Base-by-base conservation (phyloP, 2,329 filamentous ascomycete species). In the Ceratocystis destructans region DNA sequence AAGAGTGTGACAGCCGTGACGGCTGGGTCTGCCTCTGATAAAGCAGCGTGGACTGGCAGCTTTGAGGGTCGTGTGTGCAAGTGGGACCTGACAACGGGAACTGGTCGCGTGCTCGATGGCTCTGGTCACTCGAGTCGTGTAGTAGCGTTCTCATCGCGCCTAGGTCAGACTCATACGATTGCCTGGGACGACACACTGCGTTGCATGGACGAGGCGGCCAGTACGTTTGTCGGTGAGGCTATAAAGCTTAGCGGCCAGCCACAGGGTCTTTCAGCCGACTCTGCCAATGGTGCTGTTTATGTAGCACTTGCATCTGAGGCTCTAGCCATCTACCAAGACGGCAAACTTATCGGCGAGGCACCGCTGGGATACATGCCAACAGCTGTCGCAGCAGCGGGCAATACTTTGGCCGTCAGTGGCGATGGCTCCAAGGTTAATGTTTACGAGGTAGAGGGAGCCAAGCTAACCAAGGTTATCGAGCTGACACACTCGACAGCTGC, bases 121-220 rank as follows among this genome's bases (percentile, higher is more conserved):
- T 85, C 90, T 70, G 79, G 83, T 2, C 94, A 96, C 75, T 88
- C 88, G 6, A 95, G 93, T 74, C 92, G 95, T 74, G 85, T 97
- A 64, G 84, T 86, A 2, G 88, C 89, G 63, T 87, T 99, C 69
- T 79, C 87, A 2, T 78, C 84, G 0, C 78, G 79, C 6, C 73
- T 79, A 1, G 82, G 85, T 44, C 82, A 85, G 70, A 83, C 90
- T n/a, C 92, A 89, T 77, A 93, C 87, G 72, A 88, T 93, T 64
- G 92, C 87, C 69, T 99, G 93, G 94, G 94, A 99, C 73, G 94
- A 99, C 74, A 90, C 87, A 0, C 79, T 97, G 45, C 87, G 91
- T 69, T 87, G 83, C 55, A 81, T 95, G 45, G 91, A 96, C 70
- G 81, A 87, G 67, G 81, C 85, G 0, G 84, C 87, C 64, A 87